A percentile compares a stretch with the other conserved stretches of the same genome.
Evolutionary conservation across 2,329 filamentous ascomycete species (phyloP).

Genomic region (Metarhizium sp.): DNA sequence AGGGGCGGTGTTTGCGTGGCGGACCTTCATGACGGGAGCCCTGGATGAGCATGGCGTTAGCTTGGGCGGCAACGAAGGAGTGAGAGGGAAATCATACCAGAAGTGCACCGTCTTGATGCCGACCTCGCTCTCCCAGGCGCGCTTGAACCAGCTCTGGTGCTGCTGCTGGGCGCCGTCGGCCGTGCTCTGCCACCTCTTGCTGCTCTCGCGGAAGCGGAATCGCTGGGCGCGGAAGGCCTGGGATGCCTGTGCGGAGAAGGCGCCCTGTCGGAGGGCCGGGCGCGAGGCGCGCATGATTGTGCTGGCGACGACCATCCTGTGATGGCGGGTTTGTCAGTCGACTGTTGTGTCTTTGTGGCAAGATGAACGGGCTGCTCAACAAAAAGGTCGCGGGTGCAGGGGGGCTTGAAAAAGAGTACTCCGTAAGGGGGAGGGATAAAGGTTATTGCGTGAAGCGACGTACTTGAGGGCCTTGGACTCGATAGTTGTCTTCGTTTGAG

Average conservation of each 20-base stretch:
- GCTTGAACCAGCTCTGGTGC: conserved; percentile 54
- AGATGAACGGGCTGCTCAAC: too few species aligned
- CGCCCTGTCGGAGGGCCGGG: conserved; percentile 45
- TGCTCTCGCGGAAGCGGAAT: conserved; percentile 30
- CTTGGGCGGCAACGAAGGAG: neutral
- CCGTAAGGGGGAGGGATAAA: too few species aligned
- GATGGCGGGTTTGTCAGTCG: neutral
- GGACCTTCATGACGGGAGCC: conserved; percentile 82
- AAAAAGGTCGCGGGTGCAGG: too few species aligned
- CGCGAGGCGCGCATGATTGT: conserved; percentile 45
- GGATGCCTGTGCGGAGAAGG: conserved; percentile 11
- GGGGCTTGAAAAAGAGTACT: too few species aligned
- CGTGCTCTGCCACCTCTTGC: conserved; percentile 63
- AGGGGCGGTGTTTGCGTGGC: conserved; percentile 7
- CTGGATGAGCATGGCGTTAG: conserved; percentile 32
- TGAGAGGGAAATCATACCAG: conserved; percentile 52
- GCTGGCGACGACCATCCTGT: conserved; percentile 35
- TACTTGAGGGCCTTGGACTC: neutral
- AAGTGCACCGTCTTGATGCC: conserved; percentile 95
- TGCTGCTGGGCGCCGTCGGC: conserved; percentile 37
- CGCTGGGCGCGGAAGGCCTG: conserved; percentile 39
- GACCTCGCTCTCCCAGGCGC: conserved; percentile 74
- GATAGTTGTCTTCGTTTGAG: neutral
- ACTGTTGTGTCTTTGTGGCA: neutral
- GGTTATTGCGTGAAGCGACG: too few species aligned